Evolutionary conservation across 805 yeast species (phyloP).

Genomic region (Wilhelminamyces savonicus): DNA sequence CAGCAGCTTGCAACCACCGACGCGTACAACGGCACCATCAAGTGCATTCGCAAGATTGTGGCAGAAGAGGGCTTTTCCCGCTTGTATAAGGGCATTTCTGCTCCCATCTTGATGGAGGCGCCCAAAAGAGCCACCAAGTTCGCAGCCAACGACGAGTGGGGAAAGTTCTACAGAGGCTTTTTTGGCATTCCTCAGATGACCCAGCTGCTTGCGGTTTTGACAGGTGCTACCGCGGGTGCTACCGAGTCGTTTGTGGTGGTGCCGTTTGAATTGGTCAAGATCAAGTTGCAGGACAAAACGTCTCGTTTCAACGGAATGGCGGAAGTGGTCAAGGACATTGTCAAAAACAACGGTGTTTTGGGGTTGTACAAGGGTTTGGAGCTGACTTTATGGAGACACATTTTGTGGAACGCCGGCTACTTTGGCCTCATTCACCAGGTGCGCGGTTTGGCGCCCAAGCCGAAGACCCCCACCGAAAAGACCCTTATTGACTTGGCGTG

Average conservation of each 20-base stretch:
- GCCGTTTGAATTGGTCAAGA: constrained; percentile 94
- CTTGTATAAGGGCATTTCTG: constrained; percentile 87
- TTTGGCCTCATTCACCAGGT: constrained; percentile 92
- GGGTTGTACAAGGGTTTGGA: constrained; percentile 93
- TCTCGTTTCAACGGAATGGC: constrained; percentile 79
- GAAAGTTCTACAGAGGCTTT: constrained; percentile 64
- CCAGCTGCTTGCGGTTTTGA: constrained; percentile 79
- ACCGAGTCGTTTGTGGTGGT: constrained; percentile 95
- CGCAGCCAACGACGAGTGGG: constrained; percentile 97
- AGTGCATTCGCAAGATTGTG: constrained; percentile 78
- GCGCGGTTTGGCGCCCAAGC: constrained; percentile 70
- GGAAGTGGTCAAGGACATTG: constrained; percentile 71
- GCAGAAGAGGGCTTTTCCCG: constrained; percentile 78
- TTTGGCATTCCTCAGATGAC: constrained; percentile 68
- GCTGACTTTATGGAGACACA: constrained; percentile 96
- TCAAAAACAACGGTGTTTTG: constrained; percentile 68
- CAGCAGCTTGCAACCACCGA: constrained; percentile 67
- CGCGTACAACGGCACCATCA: constrained; percentile 77
- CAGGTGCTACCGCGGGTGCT: constrained; percentile 99
- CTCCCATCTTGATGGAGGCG: constrained; percentile 98
- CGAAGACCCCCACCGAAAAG: constrained; percentile 64
- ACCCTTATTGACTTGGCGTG: constrained; percentile 83
- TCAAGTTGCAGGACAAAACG: constrained; percentile 84
- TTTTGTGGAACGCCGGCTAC: constrained; percentile 96
- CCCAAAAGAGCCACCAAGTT: constrained; percentile 98